Conservation (phyloP, 1,139 yeast genomes). For the Eremothecium sinecaudum region DNA sequence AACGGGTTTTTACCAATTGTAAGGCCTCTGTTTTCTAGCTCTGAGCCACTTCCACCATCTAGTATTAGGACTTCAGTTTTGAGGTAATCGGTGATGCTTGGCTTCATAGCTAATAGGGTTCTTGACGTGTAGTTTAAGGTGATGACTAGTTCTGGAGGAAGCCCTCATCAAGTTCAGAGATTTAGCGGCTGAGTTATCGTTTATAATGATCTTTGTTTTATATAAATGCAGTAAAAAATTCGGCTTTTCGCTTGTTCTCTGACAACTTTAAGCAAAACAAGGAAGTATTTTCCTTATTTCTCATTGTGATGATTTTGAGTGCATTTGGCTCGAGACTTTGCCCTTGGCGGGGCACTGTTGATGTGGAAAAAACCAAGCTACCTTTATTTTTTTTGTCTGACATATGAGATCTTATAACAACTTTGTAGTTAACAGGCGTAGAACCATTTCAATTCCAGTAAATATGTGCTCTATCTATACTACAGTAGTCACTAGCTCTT, state of each 20-base stretch:
- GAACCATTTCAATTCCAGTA: neutral
- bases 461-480: conserved; percentile 8
- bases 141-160: neutral
- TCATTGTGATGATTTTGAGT: conserved; percentile 62
- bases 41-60: conserved; percentile 41
- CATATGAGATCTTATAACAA: conserved; percentile 8
- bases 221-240: neutral
- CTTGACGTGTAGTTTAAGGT: neutral
- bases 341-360: conserved; percentile 39
- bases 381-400: conserved; percentile 46
- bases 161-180: neutral
- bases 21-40: conserved; percentile 33
- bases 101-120: conserved; percentile 5
- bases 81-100: neutral
- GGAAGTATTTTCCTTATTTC: conserved; percentile 27
- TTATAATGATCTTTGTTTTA: neutral
- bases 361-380: conserved; percentile 86
- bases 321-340: conserved; percentile 86
- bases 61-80: conserved; percentile 17
- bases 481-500: conserved; percentile 20
- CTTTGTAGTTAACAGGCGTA: conserved; percentile 8
- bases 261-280: conserved; percentile 10
- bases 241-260: neutral
- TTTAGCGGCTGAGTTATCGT: neutral
- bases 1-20: conserved; percentile 30